A percentile compares a stretch with the other conserved stretches of the same genome.
These are phyloP conservation scores for Debaryomyces singareniensis DNA, from an alignment of 1,139 yeast species.

Conservation along the genomic window DNA sequence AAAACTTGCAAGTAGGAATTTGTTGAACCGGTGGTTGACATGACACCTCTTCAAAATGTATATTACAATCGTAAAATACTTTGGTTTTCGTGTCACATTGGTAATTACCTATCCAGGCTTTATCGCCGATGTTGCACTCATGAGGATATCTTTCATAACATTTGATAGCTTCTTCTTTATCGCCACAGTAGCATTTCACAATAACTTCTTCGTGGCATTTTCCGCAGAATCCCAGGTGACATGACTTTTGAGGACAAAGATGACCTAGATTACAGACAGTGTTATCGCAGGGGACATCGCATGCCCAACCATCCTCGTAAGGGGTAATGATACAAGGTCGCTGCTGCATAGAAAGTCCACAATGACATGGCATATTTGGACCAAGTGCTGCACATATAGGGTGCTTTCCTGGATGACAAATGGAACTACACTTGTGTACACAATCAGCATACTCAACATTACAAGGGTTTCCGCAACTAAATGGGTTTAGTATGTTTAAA, in stretches of 20 bases:
- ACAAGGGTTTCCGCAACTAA: constrained; percentile 88
- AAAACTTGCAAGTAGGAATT: constrained; percentile 49
- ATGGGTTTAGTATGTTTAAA: constrained; percentile 59
- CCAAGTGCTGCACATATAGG: constrained; percentile 76
- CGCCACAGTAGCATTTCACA: constrained; percentile 73
- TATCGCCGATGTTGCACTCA: constrained; percentile 14
- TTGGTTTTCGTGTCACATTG: constrained; percentile 50
- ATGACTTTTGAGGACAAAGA: constrained; percentile 36
- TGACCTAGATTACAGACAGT: constrained; percentile 67
- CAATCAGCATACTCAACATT: constrained; percentile 49
- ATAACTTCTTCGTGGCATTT: constrained; percentile 39
- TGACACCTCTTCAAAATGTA: constrained; percentile 49
- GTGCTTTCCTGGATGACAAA: constrained; percentile 91
- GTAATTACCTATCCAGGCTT: constrained; percentile 56
- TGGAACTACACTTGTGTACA: constrained; percentile 67
- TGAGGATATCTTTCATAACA: constrained; percentile 45
- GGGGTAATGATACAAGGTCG: constrained; percentile 71
- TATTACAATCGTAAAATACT: constrained; percentile 56
- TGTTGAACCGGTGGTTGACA: constrained; percentile 52
- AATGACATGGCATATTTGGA: constrained; percentile 60
- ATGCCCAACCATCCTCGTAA: constrained; percentile 61
- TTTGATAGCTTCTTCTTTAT: constrained; percentile 30
- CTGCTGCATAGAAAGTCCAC: constrained; percentile 66
- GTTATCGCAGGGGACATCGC: constrained; percentile 52
- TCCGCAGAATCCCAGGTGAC: constrained; percentile 78